A percentile compares a stretch with the other conserved stretches of the same genome.
Evolutionary conservation across 2,329 filamentous ascomycete species (phyloP).

Genomic region (Xylariales sp.): DNA sequence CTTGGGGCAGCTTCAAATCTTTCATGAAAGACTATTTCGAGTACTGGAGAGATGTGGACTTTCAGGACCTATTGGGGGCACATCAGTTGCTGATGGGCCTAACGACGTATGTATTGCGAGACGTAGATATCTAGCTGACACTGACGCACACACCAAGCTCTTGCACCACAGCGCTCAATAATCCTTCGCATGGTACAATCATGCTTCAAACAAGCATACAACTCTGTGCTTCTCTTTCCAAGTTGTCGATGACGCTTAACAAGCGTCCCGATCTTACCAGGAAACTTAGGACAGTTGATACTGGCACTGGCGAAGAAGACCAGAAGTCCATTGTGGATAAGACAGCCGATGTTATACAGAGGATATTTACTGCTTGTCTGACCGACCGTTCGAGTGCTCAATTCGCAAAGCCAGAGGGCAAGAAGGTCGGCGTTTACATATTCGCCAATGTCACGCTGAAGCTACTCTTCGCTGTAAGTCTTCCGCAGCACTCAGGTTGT

Average conservation of each 20-base stretch:
- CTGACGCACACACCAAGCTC: constrained; percentile 48
- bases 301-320: constrained; percentile 63
- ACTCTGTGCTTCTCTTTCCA: constrained; percentile 73
- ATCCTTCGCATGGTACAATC: constrained; percentile 73
- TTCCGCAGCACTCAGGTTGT: neutral
- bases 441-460: constrained; percentile 89
- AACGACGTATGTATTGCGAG: constrained; percentile 57
- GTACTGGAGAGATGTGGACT: constrained; percentile 77
- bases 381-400: constrained; percentile 70
- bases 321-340: constrained; percentile 79
- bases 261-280: constrained; percentile 72
- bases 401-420: constrained; percentile 70
- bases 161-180: constrained; percentile 75
- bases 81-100: constrained; percentile 71
- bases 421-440: constrained; percentile 82
- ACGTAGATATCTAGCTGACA: constrained; percentile 5
- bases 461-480: constrained; percentile 71
- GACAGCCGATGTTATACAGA: constrained; percentile 83
- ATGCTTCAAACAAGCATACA: constrained; percentile 81
- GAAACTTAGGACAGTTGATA: constrained; percentile 49
- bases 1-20: constrained; percentile 71
- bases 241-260: constrained; percentile 79
- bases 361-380: constrained; percentile 85
- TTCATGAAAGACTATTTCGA: constrained; percentile 79
- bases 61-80: constrained; percentile 67